Percentiles rank a stretch among this genome's conserved stretches.
phyloP scores from a whole-genome alignment of 2,329 filamentous ascomycete genomes.

The Fusarium sp. region DNA sequence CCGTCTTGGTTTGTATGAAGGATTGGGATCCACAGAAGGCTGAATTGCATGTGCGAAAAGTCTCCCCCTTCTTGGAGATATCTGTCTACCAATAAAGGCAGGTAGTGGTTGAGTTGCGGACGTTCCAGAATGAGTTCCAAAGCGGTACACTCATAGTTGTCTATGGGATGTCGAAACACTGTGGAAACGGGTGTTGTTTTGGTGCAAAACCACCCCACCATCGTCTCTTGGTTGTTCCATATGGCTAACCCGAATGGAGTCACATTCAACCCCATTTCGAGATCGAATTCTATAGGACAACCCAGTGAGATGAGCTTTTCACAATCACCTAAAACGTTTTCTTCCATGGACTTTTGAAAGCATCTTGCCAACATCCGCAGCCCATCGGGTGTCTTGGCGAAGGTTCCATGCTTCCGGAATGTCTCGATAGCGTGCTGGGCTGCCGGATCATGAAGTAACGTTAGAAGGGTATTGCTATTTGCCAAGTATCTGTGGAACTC shows the following conservation, averaged over 20 bases:
- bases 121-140: neutral
- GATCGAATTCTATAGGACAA: neutral
- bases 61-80: neutral
- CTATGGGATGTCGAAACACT: neutral
- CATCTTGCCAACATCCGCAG: neutral
- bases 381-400: neutral
- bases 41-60: neutral
- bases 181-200: neutral
- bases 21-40: neutral
- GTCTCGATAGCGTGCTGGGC: neutral
- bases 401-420: neutral
- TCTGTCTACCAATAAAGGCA: neutral
- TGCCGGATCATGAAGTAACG: fast-evolving
- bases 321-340: too few species aligned
- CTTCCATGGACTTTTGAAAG: neutral
- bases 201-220: neutral
- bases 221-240: neutral
- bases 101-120: neutral
- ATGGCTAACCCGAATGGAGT: too few species aligned
- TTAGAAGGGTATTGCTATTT: neutral
- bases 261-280: too few species aligned
- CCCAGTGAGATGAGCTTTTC: neutral
- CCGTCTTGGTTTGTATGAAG: fast-evolving
- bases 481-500: fast-evolving
- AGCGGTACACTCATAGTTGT: neutral